Percentiles rank a stretch among this genome's conserved stretches.
phyloP scores from a whole-genome alignment of 495 filamentous ascomycete species.

The Hyaloscypha hepaticicola region DNA sequence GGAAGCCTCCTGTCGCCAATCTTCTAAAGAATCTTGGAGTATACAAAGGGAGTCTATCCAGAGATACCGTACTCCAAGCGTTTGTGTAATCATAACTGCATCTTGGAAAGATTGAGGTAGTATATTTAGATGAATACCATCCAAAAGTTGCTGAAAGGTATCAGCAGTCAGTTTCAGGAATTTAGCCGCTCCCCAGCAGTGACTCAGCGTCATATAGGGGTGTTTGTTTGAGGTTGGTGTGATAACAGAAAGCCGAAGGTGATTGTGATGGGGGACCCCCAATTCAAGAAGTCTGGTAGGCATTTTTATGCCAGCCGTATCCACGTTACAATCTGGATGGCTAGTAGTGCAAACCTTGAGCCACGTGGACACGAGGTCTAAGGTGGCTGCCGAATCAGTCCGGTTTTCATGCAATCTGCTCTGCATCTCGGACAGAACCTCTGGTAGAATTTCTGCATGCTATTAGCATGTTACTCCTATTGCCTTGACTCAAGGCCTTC shows the following conservation, averaged over 20 bases:
- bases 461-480: background rate
- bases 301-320: background rate
- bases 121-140: conserved; percentile 2
- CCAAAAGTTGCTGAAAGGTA: conserved; percentile 2
- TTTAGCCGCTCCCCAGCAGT: conserved; percentile 1
- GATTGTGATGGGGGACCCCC: background rate
- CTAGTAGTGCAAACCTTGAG: conserved; percentile 1
- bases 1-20: conserved; percentile 11
- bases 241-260: background rate
- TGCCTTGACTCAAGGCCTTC: background rate
- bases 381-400: background rate
- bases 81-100: conserved; percentile 10
- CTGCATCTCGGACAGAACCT: background rate
- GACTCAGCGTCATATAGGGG: background rate
- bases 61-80: conserved; percentile 8
- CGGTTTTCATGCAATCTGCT: background rate
- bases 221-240: background rate
- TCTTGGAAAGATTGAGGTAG: conserved; percentile 2
- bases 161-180: background rate
- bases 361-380: conserved; percentile 1
- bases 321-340: background rate
- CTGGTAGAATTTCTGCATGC: background rate
- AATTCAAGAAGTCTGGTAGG: background rate
- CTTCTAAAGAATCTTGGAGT: conserved; percentile 17
- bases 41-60: conserved; percentile 15